A percentile compares a stretch with the other conserved stretches of the same genome.
phyloP scores from a whole-genome alignment of 2,329 filamentous ascomycete species.

The Mycosphaerelloides madeirae region DNA sequence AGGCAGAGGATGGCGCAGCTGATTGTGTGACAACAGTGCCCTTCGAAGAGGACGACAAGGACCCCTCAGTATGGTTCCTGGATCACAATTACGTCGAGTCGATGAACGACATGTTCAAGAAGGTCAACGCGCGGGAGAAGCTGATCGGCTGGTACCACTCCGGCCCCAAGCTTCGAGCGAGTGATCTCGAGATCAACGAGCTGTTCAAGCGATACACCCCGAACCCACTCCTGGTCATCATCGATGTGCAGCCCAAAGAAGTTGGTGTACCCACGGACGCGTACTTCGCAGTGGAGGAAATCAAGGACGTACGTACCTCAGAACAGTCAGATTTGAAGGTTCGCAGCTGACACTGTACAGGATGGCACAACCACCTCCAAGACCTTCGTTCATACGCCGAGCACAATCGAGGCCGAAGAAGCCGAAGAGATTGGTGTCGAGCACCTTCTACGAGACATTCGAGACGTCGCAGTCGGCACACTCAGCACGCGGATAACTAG shows the following conservation, averaged over 20 bases:
- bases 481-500: conserved; percentile 95
- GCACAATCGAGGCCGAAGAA: conserved; percentile 97
- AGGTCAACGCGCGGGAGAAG: conserved; percentile 98
- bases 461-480: conserved; percentile 94
- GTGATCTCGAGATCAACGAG: conserved; percentile 98
- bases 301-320: conserved; percentile 74
- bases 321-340: not conserved
- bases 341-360: conserved; percentile 45
- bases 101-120: conserved; percentile 99
- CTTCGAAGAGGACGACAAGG: conserved; percentile 98
- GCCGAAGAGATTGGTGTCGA: conserved; percentile 98
- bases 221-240: conserved; percentile 92
- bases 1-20: not conserved
- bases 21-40: conserved; percentile 59
- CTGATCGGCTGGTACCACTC: conserved; percentile 99
- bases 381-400: conserved; percentile 97
- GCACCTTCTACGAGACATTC: conserved; percentile 94
- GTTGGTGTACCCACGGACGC: conserved; percentile 96
- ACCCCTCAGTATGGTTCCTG: conserved; percentile 97
- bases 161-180: conserved; percentile 90
- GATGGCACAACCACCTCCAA: conserved; percentile 95
- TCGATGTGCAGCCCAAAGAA: conserved; percentile 97
- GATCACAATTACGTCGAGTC: conserved; percentile 99
- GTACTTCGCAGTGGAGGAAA: conserved; percentile 98
- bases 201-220: conserved; percentile 99